Percentiles rank a stretch among this genome's conserved stretches.
Conservation (phyloP, 2,329 filamentous ascomycete genomes). For the Rhynchosporium secalis region DNA sequence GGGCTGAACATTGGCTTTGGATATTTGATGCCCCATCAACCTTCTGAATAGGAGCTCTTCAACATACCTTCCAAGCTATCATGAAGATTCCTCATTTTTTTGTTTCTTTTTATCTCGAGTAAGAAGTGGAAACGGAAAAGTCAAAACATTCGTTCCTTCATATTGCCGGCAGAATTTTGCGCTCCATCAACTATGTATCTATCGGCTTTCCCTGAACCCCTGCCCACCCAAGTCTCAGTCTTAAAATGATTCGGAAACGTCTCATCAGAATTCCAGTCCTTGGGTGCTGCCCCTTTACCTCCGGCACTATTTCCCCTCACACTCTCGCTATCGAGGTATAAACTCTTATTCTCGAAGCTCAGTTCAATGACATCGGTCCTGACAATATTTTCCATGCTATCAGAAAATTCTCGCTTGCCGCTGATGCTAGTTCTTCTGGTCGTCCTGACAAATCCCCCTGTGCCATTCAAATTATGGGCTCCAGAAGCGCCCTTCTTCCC, state of each 20-base stretch:
- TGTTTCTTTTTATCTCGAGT: no score
- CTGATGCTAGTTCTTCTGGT: slow-evolving; percentile 14
- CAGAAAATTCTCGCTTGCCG: slow-evolving; percentile 13
- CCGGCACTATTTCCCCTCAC: background rate
- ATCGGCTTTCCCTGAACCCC: background rate
- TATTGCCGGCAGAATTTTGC: background rate
- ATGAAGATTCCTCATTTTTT: slow-evolving; percentile 5
- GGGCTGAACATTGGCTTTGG: background rate
- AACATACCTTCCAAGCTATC: no score
- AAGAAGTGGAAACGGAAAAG: background rate
- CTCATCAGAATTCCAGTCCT: background rate
- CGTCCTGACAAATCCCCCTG: slow-evolving; percentile 10
- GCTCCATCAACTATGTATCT: background rate
- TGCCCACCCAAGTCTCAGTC: background rate
- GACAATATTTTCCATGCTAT: slow-evolving; percentile 29
- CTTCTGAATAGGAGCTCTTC: background rate
- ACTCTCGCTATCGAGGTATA: slow-evolving; percentile 5
- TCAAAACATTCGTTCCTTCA: background rate
- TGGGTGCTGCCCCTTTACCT: background rate
- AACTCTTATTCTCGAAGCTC: slow-evolving; percentile 19
- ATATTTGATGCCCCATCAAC: background rate
- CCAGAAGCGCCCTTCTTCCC: background rate
- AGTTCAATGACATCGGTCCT: slow-evolving; percentile 27
- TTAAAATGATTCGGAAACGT: background rate
- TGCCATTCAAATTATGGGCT: slow-evolving; percentile 1